phyloP scores from a whole-genome alignment of 2,329 filamentous ascomycete species.

The Pyricularia pennisetigena region DNA sequence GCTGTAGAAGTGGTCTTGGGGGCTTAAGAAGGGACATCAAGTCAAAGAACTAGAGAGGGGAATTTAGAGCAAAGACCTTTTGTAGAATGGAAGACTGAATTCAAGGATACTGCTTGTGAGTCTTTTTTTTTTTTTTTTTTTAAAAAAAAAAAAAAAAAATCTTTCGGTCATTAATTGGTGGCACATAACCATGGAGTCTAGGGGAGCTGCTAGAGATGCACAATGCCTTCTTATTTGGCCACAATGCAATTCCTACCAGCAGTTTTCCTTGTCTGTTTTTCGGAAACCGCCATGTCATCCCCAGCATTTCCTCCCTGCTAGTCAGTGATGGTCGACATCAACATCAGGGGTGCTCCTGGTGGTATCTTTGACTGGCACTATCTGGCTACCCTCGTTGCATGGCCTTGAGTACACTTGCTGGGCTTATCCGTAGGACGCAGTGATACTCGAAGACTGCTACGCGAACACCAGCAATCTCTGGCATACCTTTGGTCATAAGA shows the following conservation, averaged over 20 bases:
- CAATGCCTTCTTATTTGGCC: neutral
- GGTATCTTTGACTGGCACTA: neutral
- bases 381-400: neutral
- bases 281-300: neutral
- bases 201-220: too few species aligned
- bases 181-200: too few species aligned
- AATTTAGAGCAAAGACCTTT: neutral
- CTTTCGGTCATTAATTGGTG: too few species aligned
- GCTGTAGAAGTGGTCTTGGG: neutral
- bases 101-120: too few species aligned
- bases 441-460: neutral
- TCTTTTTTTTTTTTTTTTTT: too few species aligned
- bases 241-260: too few species aligned
- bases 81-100: neutral
- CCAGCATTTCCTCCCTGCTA: neutral
- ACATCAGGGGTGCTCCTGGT: neutral
- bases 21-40: neutral
- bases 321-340: neutral
- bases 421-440: neutral
- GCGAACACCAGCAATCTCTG: neutral
- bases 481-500: neutral
- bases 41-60: neutral
- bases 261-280: neutral
- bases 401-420: neutral
- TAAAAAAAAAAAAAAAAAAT: too few species aligned